Base-by-base conservation (phyloP, 202 grass and related monocot genomes). In the Carex arenaria region DNA sequence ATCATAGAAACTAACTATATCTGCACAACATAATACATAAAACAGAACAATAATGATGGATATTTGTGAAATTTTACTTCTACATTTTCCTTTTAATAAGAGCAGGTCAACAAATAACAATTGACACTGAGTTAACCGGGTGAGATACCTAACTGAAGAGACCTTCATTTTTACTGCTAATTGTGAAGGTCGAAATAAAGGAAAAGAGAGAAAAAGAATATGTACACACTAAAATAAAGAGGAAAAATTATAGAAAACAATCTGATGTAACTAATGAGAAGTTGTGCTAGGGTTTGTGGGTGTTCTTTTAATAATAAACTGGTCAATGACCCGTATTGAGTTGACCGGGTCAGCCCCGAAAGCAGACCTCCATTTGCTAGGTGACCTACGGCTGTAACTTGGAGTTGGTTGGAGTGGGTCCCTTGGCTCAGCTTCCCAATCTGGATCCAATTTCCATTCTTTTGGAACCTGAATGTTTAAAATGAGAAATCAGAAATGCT, bases 381-480 rank as follows among this genome's bases (percentile, higher is more conserved):
- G 96, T 79, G 79, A 98, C 61, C 85, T 89, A 80, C 93, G 89
- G 26, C 7, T 88, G 85, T 95, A 84, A 87, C 96, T 98, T 28
- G 22, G 20, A 67, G 38, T 82, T 82, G 90, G 87, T 79, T 98
- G 91, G 36, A 88, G 68, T 60, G 86, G 95, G 15, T 84, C 61
- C 83, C 91, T 98, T 14, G 93, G 80, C 68, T 98, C 96, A 69
- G 86, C 83, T 43, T 98, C 93, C 96, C 96, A 98, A 30, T 95
- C 87, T 60, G 96, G 89, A 89, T 98, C 96, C 85, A 98, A 81
- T 89, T 93, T 91, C 96, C 93, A 99, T 28, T 98, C 95, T 79
- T 95, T 98, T 0, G 95, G 92, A 79, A 93, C 95, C 95, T 98
- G 81, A 80, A 54, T 18, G 61, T 80, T 80, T 51, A 61, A 73